These are phyloP conservation scores for Psilocybe mexicana DNA, from an alignment of 1,284 basidiomycete genomes.

Conservation along the genomic window DNA sequence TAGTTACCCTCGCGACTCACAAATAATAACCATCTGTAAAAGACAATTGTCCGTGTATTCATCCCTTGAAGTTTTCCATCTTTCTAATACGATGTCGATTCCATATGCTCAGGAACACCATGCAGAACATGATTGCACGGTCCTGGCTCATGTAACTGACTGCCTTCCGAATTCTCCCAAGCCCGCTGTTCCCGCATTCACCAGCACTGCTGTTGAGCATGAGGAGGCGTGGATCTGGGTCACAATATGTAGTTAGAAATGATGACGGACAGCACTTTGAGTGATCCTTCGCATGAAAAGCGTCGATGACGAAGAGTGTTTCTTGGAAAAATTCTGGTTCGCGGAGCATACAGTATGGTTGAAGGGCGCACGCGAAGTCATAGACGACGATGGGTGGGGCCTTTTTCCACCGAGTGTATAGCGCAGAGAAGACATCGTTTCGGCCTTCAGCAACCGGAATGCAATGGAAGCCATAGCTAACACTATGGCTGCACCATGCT, in stretches of 20 bases:
- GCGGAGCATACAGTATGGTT: conserved; percentile 32
- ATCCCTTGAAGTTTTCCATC: too few species aligned
- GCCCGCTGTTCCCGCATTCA: conserved; percentile 35
- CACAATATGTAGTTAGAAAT: conserved; percentile 28
- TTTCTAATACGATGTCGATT: conserved; percentile 20
- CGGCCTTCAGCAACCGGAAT: conserved; percentile 37
- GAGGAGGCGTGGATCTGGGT: conserved; percentile 25
- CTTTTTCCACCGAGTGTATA: conserved; percentile 32
- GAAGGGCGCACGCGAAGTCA: conserved; percentile 36
- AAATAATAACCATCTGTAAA: too few species aligned
- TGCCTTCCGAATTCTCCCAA: conserved; percentile 28
- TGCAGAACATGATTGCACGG: conserved; percentile 28
- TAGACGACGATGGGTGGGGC: conserved; percentile 35
- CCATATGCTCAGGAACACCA: conserved; percentile 29
- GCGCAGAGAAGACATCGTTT: conserved; percentile 40
- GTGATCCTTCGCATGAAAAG: conserved; percentile 32
- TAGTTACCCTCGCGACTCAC: too few species aligned
- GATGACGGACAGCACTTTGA: conserved; percentile 26
- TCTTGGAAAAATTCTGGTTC: conserved; percentile 32
- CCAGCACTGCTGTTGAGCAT: conserved; percentile 34
- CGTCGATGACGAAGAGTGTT: conserved; percentile 33
- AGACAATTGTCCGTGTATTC: too few species aligned
- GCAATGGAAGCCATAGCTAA: conserved; percentile 42
- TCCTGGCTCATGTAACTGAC: conserved; percentile 30
- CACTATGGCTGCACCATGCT: conserved; percentile 36